Percentiles rank a stretch among this genome's conserved stretches.
Conservation (phyloP, 805 yeast species). For the Saccharomycopsis synnaedendra region DNA sequence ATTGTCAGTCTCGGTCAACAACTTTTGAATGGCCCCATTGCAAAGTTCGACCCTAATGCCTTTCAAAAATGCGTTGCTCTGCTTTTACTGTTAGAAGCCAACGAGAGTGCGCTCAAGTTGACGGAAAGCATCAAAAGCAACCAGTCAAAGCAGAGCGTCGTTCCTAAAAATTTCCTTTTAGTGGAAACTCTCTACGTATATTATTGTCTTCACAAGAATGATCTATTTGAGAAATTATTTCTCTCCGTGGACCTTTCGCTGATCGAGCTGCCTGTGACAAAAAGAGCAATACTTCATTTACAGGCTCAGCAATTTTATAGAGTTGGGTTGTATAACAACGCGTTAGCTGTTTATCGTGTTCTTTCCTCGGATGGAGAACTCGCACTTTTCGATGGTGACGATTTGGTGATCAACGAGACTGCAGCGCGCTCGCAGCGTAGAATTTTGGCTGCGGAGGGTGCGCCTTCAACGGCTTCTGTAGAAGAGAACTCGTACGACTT, state of each 20-base stretch:
- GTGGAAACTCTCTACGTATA: constrained; percentile 52
- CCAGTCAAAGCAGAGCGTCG: background rate
- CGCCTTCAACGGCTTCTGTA: constrained; percentile 12
- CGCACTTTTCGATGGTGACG: constrained; percentile 30
- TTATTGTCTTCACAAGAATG: constrained; percentile 38
- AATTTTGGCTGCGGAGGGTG: constrained; percentile 14
- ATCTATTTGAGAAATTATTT: constrained; percentile 22
- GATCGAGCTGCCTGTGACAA: constrained; percentile 8
- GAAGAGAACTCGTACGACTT: constrained; percentile 36
- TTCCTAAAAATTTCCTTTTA: constrained; percentile 21
- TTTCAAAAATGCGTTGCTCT: constrained; percentile 9
- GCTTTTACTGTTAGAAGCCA: constrained; percentile 9
- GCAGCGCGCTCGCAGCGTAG: constrained; percentile 46
- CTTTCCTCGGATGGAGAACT: constrained; percentile 25
- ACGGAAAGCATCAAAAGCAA: background rate
- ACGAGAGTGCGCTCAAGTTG: constrained; percentile 6
- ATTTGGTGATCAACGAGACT: constrained; percentile 56
- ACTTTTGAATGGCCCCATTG: constrained; percentile 2
- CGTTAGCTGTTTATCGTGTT: constrained; percentile 39
- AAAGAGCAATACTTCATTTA: constrained; percentile 35
- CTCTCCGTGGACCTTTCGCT: constrained; percentile 17
- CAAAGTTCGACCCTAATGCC: constrained; percentile 2
- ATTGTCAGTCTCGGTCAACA: constrained; percentile 1
- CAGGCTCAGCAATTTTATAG: constrained; percentile 43
- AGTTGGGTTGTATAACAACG: constrained; percentile 36